These are phyloP conservation scores for Tolypocladium cylindrosporum DNA, from an alignment of 2,329 filamentous ascomycete species.

Conservation along the genomic window DNA sequence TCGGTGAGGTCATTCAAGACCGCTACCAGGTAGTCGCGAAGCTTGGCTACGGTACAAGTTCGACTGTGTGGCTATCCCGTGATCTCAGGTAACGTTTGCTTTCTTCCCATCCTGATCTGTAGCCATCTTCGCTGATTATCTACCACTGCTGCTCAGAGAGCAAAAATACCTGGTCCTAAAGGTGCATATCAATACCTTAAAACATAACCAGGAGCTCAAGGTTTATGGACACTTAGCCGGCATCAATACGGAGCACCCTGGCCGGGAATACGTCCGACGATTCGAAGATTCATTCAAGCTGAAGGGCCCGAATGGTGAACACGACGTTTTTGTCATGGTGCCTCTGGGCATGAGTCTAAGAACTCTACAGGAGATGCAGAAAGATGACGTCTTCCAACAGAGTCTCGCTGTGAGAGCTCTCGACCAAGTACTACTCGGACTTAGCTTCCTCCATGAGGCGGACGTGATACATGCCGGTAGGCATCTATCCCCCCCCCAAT, in stretches of 20 bases:
- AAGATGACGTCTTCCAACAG: slow-evolving; percentile 13
- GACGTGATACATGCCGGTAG: slow-evolving; percentile 17
- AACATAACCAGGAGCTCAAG: slow-evolving; percentile 17
- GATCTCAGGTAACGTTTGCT: slow-evolving; percentile 17
- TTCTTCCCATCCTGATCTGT: background rate
- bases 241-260: slow-evolving; percentile 14
- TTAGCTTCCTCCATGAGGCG: slow-evolving; percentile 16
- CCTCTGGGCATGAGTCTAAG: slow-evolving; percentile 27
- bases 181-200: slow-evolving; percentile 18
- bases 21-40: slow-evolving; percentile 29
- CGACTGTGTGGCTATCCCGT: slow-evolving; percentile 31
- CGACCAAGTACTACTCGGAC: slow-evolving; percentile 11
- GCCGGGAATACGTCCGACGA: slow-evolving; percentile 18
- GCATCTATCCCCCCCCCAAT: background rate
- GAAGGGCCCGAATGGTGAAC: slow-evolving; percentile 18
- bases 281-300: slow-evolving; percentile 25
- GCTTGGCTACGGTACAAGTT: slow-evolving; percentile 28
- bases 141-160: slow-evolving; percentile 5
- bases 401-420: slow-evolving; percentile 14
- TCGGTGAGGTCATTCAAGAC: slow-evolving; percentile 20
- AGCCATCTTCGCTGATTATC: background rate
- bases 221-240: slow-evolving; percentile 18
- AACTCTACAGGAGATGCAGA: slow-evolving; percentile 19
- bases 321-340: slow-evolving; percentile 22
- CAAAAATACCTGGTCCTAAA: slow-evolving; percentile 20